Percentiles rank a stretch among this genome's conserved stretches.
Conservation (phyloP, 2,329 filamentous ascomycete genomes). For the Diaporthe ampelina region DNA sequence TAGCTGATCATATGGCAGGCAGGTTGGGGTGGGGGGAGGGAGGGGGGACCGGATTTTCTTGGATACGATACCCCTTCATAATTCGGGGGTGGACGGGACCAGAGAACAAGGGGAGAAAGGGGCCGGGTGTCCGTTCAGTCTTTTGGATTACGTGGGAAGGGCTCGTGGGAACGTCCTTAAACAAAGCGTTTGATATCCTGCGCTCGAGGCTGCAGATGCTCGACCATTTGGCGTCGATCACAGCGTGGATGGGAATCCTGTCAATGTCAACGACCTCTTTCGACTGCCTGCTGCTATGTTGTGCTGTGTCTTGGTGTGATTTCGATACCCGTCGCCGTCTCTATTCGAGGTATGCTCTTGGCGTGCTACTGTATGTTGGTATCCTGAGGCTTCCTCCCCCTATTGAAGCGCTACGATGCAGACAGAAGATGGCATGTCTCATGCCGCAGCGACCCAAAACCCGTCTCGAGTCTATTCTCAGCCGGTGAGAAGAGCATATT, state of each 20-base stretch:
- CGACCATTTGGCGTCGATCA: slow-evolving; percentile 8
- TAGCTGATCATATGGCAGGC: neutral
- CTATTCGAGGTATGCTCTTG: neutral
- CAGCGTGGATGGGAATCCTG: slow-evolving; percentile 20
- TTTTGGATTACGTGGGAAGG: slow-evolving; percentile 8
- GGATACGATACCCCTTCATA: neutral
- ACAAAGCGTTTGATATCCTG: no score
- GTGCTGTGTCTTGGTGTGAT: neutral
- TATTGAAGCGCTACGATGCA: neutral
- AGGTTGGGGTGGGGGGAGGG: neutral
- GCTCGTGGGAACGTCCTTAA: neutral
- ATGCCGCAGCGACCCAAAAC: no score
- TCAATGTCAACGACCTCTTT: slow-evolving; percentile 24
- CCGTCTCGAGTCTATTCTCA: neutral
- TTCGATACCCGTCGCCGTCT: neutral
- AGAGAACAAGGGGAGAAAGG: neutral
- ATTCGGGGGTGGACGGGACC: neutral
- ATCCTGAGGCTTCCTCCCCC: no score
- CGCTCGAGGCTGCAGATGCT: no score
- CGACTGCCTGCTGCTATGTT: neutral
- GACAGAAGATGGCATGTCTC: neutral
- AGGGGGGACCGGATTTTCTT: neutral
- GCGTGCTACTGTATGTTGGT: no score
- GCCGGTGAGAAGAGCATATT: neutral
- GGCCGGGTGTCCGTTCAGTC: neutral